Base-by-base conservation (phyloP, 257 asterid species). In the Nyctanthes arbortristis region DNA sequence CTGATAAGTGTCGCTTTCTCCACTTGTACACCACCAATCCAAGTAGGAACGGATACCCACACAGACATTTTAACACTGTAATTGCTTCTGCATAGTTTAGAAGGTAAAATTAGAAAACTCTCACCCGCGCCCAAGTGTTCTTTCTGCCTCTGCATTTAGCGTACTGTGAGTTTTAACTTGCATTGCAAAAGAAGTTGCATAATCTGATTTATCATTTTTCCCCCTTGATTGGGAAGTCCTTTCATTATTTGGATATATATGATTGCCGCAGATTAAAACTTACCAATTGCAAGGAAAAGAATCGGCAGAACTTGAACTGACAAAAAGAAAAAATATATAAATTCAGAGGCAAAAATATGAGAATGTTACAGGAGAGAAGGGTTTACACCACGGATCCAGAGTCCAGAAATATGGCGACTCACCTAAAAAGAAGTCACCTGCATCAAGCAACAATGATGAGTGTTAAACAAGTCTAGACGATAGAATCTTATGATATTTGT, bases 361-460 rank as follows among this genome's bases (percentile, higher is more conserved):
- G n/a, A n/a, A n/a, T n/a, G n/a, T 40, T 16, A 24, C 43, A 30
- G 27, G 36, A 29, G n/a, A n/a, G 49, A 39, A 47, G 22, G 54
- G 25, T n/a, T n/a, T 16, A 28, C 35, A 32, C 0, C 16, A 58
- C 58, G 5, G 27, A 37, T 28, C 9, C 8, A 33, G 37, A 47
- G 24, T 22, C 54, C 37, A 37, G 29, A 6, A 25, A 27, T 68
- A 12, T 3, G 49, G 57, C 7, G 40, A 57, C 81, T 68, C 60
- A 78, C 84, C 18, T 18, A 5, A 70, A 14, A 72, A 77, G 70
- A 40, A 78, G 62, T 73, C 61, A 75, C 90, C 87, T 85, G 87
- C 85, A 84, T 73, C 52, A 47, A 24, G 34, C 30, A 64, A 47
- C 10, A 16, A 22, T 24, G 49, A 69, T 61, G 66, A 37, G 27